These are phyloP conservation scores for Lecanoromycetidae sp. DNA, from an alignment of 2,329 filamentous ascomycete genomes.

Conservation along the genomic window DNA sequence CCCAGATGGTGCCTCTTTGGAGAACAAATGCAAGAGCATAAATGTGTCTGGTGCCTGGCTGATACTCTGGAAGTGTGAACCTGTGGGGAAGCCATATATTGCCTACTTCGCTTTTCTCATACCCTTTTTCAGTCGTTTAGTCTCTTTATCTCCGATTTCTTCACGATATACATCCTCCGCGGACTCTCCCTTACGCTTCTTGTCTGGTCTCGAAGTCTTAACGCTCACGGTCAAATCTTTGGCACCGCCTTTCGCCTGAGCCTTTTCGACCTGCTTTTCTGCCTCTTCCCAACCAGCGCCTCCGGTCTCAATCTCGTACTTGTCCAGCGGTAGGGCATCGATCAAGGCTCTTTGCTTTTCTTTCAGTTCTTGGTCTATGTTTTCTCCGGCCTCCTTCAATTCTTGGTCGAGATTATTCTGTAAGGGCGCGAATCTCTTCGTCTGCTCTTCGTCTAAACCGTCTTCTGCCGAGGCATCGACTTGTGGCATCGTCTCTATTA, in stretches of 20 bases:
- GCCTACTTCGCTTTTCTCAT: slow-evolving; percentile 2
- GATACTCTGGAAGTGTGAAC: no score
- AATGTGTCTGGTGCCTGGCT: no score
- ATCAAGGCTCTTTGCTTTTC: slow-evolving; percentile 80
- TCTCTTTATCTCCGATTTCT: slow-evolving; percentile 18
- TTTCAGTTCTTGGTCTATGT: slow-evolving; percentile 57
- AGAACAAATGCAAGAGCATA: no score
- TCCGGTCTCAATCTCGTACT: slow-evolving; percentile 55
- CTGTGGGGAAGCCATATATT: no score
- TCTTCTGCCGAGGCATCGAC: slow-evolving; percentile 21
- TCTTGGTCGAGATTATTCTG: slow-evolving; percentile 64
- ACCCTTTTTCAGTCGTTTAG: slow-evolving; percentile 18
- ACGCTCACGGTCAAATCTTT: slow-evolving; percentile 15
- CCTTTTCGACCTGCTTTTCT: slow-evolving; percentile 6
- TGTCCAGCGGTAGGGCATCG: slow-evolving; percentile 76
- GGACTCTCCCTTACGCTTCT: slow-evolving; percentile 11
- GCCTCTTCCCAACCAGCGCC: slow-evolving; percentile 54
- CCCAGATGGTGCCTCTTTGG: no score
- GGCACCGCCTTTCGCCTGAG: slow-evolving; percentile 1
- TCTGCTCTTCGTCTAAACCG: slow-evolving; percentile 46
- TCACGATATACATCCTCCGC: slow-evolving; percentile 16
- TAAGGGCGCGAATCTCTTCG: slow-evolving; percentile 58
- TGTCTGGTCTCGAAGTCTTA: slow-evolving; percentile 5
- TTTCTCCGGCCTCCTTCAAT: slow-evolving; percentile 68
- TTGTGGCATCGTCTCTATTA: slow-evolving; percentile 52